Evolutionary conservation across 176 grass and related monocot species (phyloP).

Genomic region (Carex scoparia): DNA sequence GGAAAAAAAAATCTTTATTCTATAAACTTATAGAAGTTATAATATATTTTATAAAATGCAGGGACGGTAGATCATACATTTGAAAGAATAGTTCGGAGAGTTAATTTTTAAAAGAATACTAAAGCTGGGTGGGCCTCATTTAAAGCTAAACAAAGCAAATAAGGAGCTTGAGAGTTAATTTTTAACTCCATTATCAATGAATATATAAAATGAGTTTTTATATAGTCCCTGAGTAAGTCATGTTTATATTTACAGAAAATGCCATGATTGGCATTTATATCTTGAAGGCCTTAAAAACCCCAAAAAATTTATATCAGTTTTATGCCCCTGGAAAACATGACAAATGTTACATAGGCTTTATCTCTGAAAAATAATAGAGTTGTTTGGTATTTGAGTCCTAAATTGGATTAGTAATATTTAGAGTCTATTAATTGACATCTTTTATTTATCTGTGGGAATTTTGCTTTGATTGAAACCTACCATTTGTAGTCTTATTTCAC

Average conservation of each 20-base stretch:
- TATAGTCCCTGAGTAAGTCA: not conserved
- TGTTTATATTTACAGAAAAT: not conserved
- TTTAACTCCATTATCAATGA: not conserved
- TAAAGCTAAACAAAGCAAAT: constrained; percentile 91
- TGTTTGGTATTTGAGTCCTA: too few species aligned
- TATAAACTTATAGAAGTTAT: not conserved
- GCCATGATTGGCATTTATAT: not conserved
- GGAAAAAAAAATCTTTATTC: too few species aligned
- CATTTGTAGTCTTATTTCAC: too few species aligned
- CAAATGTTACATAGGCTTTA: too few species aligned
- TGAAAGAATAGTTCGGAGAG: constrained; percentile 42
- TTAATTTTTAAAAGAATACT: not conserved
- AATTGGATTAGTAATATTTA: too few species aligned
- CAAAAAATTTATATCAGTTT: too few species aligned
- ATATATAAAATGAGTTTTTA: not conserved
- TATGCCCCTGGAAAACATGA: too few species aligned
- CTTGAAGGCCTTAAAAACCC: too few species aligned
- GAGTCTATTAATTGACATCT: too few species aligned
- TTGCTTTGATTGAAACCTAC: too few species aligned
- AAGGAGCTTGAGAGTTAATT: constrained; percentile 98
- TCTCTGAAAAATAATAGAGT: too few species aligned
- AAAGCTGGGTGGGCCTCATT: constrained; percentile 66
- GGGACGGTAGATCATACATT: constrained; percentile 95
- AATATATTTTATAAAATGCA: constrained; percentile 32
- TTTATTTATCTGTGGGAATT: too few species aligned